Conservation (phyloP, 2,329 filamentous ascomycete genomes). For the Aspergillus thermomutatus region DNA sequence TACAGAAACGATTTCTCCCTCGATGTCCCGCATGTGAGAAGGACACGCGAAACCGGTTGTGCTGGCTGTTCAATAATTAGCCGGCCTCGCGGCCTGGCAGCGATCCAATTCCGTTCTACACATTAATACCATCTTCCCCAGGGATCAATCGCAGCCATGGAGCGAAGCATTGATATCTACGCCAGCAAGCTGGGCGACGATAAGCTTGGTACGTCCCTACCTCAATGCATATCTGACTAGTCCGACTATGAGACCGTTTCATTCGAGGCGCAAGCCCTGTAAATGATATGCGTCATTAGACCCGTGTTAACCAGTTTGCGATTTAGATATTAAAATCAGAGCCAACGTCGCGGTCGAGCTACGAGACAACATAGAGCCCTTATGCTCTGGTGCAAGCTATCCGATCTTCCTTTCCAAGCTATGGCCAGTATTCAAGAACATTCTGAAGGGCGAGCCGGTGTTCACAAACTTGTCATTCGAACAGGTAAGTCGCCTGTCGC, state of each 20-base stretch:
- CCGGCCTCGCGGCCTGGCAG: slow-evolving; percentile 40
- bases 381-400: slow-evolving; percentile 79
- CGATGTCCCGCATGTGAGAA: slow-evolving; percentile 30
- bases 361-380: slow-evolving; percentile 80
- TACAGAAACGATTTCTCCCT: slow-evolving; percentile 16
- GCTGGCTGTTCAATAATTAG: slow-evolving; percentile 27
- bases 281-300: slow-evolving; percentile 5
- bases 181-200: slow-evolving; percentile 48
- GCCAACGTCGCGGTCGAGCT: slow-evolving; percentile 78
- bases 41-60: slow-evolving; percentile 18
- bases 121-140: slow-evolving; percentile 18
- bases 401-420: slow-evolving; percentile 77
- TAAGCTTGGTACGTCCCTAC: slow-evolving; percentile 42
- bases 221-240: neutral
- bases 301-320: slow-evolving; percentile 2
- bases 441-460: slow-evolving; percentile 79
- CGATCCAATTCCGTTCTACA: slow-evolving; percentile 20
- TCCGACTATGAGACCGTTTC: neutral
- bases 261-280: neutral
- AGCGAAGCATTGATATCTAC: slow-evolving; percentile 49
- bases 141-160: slow-evolving; percentile 32
- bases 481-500: slow-evolving; percentile 58
- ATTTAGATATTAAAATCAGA: slow-evolving; percentile 73
- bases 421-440: slow-evolving; percentile 83
- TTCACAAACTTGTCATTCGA: slow-evolving; percentile 89